Percentiles rank a stretch among this genome's conserved stretches.
These are phyloP conservation scores for Aegilops sharonensis DNA, from an alignment of 176 grass and related monocot species.

Conservation along the genomic window DNA sequence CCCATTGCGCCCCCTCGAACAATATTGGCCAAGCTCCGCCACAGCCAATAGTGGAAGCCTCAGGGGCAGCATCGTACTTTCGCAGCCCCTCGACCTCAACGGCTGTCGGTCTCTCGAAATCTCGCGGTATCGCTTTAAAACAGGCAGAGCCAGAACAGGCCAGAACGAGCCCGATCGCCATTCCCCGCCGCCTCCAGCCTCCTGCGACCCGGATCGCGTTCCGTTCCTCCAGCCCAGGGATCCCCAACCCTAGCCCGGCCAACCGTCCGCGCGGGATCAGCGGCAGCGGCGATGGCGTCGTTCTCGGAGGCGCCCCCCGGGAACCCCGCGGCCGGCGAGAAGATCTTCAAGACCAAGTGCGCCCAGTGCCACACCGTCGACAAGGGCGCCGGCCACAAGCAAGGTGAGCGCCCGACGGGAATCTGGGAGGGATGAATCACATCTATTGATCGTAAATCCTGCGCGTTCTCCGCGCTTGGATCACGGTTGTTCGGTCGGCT, in stretches of 20 bases:
- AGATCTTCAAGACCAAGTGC: constrained; percentile 98
- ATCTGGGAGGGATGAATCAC: not conserved
- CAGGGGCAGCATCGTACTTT: not conserved
- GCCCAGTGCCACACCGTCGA: constrained; percentile 96
- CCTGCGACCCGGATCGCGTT: not conserved
- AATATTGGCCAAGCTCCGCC: not conserved
- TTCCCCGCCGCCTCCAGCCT: not conserved
- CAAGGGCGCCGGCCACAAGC: constrained; percentile 78
- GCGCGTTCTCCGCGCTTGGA: not conserved
- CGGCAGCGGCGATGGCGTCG: constrained; percentile 24
- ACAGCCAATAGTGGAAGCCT: not conserved
- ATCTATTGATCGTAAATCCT: not conserved
- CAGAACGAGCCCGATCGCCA: not conserved
- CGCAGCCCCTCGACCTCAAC: not conserved
- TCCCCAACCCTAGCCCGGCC: not conserved
- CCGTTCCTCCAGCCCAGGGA: not conserved
- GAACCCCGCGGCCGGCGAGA: constrained; percentile 36
- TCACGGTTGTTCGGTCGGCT: not conserved
- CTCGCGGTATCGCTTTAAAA: not conserved
- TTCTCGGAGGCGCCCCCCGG: constrained; percentile 40
- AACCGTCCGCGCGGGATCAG: not conserved
- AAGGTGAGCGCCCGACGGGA: constrained; percentile 48
- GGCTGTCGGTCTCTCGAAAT: constrained; percentile 3
- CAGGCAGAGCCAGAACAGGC: not conserved
- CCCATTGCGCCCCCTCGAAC: not conserved